A percentile compares a stretch with the other conserved stretches of the same genome.
phyloP scores from a whole-genome alignment of 2,329 filamentous ascomycete genomes.

The Madurella mycetomatis region DNA sequence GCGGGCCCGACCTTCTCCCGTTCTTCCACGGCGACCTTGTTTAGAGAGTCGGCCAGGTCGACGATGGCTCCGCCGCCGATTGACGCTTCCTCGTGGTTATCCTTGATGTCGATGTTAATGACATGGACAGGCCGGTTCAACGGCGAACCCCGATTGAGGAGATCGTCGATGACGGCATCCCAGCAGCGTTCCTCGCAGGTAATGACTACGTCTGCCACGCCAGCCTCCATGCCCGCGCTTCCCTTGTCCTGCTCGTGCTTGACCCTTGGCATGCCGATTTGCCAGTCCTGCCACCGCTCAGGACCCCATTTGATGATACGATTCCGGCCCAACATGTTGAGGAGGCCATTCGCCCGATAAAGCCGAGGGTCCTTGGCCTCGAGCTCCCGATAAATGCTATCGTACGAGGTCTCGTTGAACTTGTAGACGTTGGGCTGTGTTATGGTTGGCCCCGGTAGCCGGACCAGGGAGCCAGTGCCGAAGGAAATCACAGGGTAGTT shows the following conservation, averaged over 20 bases:
- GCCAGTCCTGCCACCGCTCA: constrained; percentile 98
- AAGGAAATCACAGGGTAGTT: constrained; percentile 96
- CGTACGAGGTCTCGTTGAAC: constrained; percentile 96
- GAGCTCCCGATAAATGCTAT: constrained; percentile 90
- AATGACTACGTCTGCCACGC: constrained; percentile 88
- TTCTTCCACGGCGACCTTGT: constrained; percentile 74
- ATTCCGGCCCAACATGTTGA: constrained; percentile 95
- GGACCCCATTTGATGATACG: constrained; percentile 90
- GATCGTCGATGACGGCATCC: constrained; percentile 94
- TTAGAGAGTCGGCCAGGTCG: constrained; percentile 81
- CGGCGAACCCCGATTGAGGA: constrained; percentile 77
- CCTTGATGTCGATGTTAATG: constrained; percentile 97
- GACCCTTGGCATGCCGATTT: constrained; percentile 75
- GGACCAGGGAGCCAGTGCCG: constrained; percentile 90
- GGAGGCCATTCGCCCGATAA: constrained; percentile 85
- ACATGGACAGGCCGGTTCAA: constrained; percentile 93
- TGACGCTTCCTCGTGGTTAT: constrained; percentile 95
- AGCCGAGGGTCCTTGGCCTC: constrained; percentile 78
- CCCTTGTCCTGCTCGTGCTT: constrained; percentile 74
- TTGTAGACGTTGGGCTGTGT: constrained; percentile 94
- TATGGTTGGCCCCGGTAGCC: constrained; percentile 85
- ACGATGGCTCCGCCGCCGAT: constrained; percentile 88
- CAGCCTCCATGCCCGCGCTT: constrained; percentile 75
- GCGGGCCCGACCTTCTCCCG: constrained; percentile 58
- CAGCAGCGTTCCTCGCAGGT: constrained; percentile 98